phyloP scores from a whole-genome alignment of 2,329 filamentous ascomycete species.

The Achaetomium macrosporum region DNA sequence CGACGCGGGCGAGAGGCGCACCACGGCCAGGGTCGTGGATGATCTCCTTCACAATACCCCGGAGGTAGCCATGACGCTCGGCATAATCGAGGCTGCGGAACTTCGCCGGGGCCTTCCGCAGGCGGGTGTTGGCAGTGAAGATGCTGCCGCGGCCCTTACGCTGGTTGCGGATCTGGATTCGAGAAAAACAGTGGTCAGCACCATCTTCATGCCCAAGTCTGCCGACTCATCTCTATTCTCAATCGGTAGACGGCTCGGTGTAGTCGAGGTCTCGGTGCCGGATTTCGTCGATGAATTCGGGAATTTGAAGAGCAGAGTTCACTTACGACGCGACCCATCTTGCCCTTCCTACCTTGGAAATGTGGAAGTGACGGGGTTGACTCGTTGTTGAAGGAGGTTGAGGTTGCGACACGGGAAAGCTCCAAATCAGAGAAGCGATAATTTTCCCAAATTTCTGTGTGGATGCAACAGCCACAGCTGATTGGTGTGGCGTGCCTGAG shows the following conservation, averaged over 20 bases:
- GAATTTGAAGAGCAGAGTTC: constrained; percentile 10
- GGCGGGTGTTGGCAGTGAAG: constrained; percentile 64
- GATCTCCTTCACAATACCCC: constrained; percentile 97
- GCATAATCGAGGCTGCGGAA: constrained; percentile 96
- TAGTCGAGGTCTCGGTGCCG: constrained; percentile 14
- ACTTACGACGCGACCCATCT: constrained; percentile 50
- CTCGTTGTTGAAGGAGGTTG: constrained; percentile 24
- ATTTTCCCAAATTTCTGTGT: constrained; percentile 29
- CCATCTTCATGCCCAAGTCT: constrained; percentile 4
- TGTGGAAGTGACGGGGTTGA: constrained; percentile 26
- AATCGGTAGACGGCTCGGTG: constrained; percentile 11
- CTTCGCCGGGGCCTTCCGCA: constrained; percentile 90
- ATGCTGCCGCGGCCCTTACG: constrained; percentile 55
- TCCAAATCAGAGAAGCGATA: constrained; percentile 25
- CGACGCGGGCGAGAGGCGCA: constrained; percentile 92
- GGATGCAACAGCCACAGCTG: constrained; percentile 24
- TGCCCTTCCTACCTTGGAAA: constrained; percentile 30
- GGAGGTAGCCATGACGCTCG: constrained; percentile 95
- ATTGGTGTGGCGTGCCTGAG: constrained; percentile 21
- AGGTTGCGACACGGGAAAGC: constrained; percentile 25
- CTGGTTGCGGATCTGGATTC: constrained; percentile 56
- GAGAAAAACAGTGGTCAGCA: constrained; percentile 22
- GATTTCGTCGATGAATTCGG: constrained; percentile 16
- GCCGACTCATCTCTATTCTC: neutral
- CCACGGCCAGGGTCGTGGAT: constrained; percentile 98